Percentiles rank a stretch among this genome's conserved stretches.
Conservation (phyloP, 352 stramenopile species). For the Peronospora farinosa region DNA sequence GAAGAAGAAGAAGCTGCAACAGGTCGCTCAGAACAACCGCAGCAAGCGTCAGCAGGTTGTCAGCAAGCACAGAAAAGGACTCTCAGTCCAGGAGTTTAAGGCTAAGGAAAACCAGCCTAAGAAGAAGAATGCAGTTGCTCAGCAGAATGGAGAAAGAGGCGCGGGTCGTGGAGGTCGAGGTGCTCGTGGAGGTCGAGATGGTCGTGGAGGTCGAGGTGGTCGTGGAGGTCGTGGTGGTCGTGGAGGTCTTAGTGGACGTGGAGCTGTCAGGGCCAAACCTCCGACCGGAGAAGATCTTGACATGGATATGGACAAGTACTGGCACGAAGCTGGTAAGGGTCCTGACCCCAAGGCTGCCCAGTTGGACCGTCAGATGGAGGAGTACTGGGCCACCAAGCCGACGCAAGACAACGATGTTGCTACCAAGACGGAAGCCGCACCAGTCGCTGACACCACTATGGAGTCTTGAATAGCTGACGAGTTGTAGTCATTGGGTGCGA, state of each 20-base stretch:
- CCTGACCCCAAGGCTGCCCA: constrained; percentile 74
- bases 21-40: constrained; percentile 55
- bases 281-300: constrained; percentile 74
- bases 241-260: constrained; percentile 28
- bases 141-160: constrained; percentile 29
- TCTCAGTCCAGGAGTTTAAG: constrained; percentile 32
- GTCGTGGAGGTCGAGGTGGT: constrained; percentile 17
- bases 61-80: constrained; percentile 63
- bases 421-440: constrained; percentile 18
- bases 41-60: constrained; percentile 71
- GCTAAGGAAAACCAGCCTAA: constrained; percentile 27
- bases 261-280: constrained; percentile 37
- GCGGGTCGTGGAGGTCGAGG: constrained; percentile 16
- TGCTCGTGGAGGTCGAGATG: constrained; percentile 6
- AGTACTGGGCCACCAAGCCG: constrained; percentile 86
- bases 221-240: constrained; percentile 29
- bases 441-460: constrained; percentile 24
- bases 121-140: constrained; percentile 24
- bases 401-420: constrained; percentile 25
- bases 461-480: constrained; percentile 26
- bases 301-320: constrained; percentile 86
- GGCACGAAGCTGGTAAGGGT: constrained; percentile 83
- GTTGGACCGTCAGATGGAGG: constrained; percentile 84
- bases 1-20: constrained; percentile 58
- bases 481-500: constrained; percentile 19